Percentiles rank a stretch among this genome's conserved stretches.
phyloP scores from a whole-genome alignment of 2,329 filamentous ascomycete species.

The Pestalotiopsis sp. region DNA sequence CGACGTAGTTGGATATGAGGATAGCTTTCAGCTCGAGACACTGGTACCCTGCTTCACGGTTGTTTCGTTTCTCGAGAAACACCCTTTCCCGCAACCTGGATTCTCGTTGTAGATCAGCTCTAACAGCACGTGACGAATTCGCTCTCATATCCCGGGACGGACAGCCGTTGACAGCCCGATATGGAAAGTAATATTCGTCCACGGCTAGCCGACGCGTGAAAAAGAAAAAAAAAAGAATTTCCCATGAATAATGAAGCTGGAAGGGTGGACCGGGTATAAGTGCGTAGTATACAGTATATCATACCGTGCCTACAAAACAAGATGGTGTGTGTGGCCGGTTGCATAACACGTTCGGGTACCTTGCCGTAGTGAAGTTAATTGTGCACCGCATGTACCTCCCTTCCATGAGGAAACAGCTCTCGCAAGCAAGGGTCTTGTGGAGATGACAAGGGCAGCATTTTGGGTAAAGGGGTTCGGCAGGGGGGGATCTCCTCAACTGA shows the following conservation, averaged over 20 bases:
- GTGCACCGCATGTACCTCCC: background rate
- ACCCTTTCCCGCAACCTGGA: too few relatives aligned
- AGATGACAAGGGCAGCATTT: background rate
- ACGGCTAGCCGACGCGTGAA: background rate
- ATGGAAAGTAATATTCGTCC: background rate
- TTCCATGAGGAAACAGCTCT: background rate
- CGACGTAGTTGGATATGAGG: background rate
- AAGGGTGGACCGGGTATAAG: background rate
- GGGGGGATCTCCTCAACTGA: background rate
- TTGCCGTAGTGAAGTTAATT: constrained; percentile 22
- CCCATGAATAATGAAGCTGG: background rate
- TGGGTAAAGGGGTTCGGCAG: background rate
- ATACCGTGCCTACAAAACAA: background rate
- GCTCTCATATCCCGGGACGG: background rate
- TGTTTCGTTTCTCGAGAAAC: background rate
- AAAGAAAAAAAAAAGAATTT: background rate
- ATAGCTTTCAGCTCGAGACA: too few relatives aligned
- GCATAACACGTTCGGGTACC: constrained; percentile 27
- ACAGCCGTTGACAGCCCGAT: background rate
- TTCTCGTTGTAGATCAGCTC: background rate
- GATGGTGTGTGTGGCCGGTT: background rate
- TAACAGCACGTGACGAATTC: background rate
- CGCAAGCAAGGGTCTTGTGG: background rate
- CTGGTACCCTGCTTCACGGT: background rate
- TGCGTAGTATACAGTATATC: background rate